Evolutionary conservation across 2,329 filamentous ascomycete species (phyloP).

Genomic region (Beauveria scarabaeidicola): DNA sequence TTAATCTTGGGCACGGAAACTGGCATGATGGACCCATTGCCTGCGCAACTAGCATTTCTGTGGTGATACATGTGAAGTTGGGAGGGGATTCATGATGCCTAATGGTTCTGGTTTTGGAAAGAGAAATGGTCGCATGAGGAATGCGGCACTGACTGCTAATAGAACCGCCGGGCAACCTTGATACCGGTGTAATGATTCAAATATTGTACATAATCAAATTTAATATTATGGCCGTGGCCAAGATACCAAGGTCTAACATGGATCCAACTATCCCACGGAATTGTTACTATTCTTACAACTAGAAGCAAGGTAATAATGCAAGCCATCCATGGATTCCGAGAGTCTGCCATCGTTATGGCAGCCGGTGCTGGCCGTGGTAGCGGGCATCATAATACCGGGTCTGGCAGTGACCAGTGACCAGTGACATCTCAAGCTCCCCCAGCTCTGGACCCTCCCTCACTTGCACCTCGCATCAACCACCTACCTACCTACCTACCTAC

Average conservation of each 20-base stretch:
- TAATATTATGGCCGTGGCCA: not conserved
- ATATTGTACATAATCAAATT: conserved; percentile 4
- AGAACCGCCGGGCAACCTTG: not conserved
- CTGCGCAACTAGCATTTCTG: not conserved
- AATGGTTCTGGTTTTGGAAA: conserved; percentile 3
- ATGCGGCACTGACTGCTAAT: not conserved
- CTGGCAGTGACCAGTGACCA: not conserved
- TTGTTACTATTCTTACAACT: too few relatives aligned
- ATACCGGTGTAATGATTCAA: conserved; percentile 5
- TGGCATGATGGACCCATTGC: not conserved
- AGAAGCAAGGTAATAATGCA: too few relatives aligned
- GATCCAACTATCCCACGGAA: too few relatives aligned
- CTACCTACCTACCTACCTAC: not conserved
- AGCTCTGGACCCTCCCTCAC: not conserved
- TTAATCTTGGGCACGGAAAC: not conserved
- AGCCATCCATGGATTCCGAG: too few relatives aligned
- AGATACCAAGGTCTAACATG: not conserved
- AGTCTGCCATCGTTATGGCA: too few relatives aligned
- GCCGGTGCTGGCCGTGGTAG: not conserved
- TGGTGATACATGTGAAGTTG: not conserved
- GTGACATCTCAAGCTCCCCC: not conserved
- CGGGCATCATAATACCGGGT: not conserved
- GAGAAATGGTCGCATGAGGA: not conserved
- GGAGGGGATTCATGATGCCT: not conserved
- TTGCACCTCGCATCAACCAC: not conserved